A percentile compares a stretch with the other conserved stretches of the same genome.
Conservation (phyloP, 305 asterid species). For the Andrographis paniculata region DNA sequence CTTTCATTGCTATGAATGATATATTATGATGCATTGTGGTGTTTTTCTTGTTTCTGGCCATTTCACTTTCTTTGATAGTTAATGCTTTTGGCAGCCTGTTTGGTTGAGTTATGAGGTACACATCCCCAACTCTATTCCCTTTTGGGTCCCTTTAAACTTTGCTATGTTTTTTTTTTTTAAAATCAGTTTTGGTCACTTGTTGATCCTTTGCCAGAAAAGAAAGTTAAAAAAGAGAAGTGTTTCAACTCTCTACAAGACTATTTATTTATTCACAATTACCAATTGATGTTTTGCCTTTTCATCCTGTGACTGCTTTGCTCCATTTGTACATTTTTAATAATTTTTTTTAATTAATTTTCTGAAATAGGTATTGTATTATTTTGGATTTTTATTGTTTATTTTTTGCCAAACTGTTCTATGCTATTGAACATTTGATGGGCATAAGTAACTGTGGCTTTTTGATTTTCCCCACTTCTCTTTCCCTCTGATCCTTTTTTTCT, state of each 20-base stretch:
- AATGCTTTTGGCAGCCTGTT: slow-evolving; percentile 14
- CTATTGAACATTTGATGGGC: slow-evolving; percentile 11
- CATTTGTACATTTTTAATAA: background rate
- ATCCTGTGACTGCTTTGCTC: background rate
- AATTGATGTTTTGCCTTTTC: slow-evolving; percentile 3
- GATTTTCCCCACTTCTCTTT: background rate
- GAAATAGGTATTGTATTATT: slow-evolving; percentile 8
- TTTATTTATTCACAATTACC: slow-evolving; percentile 3
- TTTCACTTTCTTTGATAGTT: slow-evolving; percentile 23
- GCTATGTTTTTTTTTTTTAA: slow-evolving; percentile 1
- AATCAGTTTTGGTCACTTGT: slow-evolving; percentile 21
- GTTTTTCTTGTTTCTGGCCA: slow-evolving; percentile 7
- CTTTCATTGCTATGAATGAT: background rate
- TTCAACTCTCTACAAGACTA: slow-evolving; percentile 11
- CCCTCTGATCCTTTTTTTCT: background rate
- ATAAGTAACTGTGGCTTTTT: slow-evolving; percentile 8
- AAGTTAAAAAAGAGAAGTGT: background rate
- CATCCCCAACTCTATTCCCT: slow-evolving; percentile 13
- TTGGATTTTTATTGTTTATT: slow-evolving; percentile 5
- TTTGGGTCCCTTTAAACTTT: slow-evolving; percentile 18
- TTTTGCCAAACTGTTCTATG: slow-evolving; percentile 9
- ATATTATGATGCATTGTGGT: slow-evolving; percentile 21
- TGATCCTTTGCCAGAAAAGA: slow-evolving; percentile 11
- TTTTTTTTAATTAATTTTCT: slow-evolving; percentile 4
- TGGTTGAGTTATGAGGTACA: slow-evolving; percentile 31